These are phyloP conservation scores for Acanthamoeba lenticulata DNA, from an alignment of 208 protist genomes.

Conservation along the genomic window DNA sequence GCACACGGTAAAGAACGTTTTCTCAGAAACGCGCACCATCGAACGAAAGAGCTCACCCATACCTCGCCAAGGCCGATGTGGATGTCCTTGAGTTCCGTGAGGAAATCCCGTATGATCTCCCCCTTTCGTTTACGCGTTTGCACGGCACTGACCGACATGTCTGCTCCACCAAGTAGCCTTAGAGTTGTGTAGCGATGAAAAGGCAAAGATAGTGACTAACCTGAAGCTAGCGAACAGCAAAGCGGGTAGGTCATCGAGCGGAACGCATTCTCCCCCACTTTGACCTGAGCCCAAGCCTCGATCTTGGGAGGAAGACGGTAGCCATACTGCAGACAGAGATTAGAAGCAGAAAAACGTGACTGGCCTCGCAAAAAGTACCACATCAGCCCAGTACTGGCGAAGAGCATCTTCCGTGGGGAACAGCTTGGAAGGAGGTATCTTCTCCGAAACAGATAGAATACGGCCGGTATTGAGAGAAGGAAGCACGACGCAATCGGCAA, in stretches of 20 bases:
- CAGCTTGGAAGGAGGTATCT: neutral
- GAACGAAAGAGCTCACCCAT: neutral
- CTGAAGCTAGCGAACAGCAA: conserved; percentile 4
- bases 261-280: neutral
- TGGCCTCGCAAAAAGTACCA: neutral
- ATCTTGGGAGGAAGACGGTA: neutral
- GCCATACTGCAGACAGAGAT: neutral
- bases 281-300: neutral
- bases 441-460: neutral
- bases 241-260: conserved; percentile 7
- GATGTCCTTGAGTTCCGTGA: neutral
- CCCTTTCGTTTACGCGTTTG: neutral
- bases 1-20: neutral
- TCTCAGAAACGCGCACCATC: neutral
- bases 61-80: neutral
- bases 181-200: neutral
- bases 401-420: neutral
- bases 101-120: neutral
- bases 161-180: neutral
- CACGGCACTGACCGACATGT: neutral
- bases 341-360: neutral
- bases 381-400: neutral
- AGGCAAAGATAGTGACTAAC: neutral
- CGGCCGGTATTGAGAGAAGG: neutral
- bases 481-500: neutral